Evolutionary conservation across 768 basidiomycete genomes (phyloP), one percentile per base, ranked within the genome.

Genomic region (Hericium alpestre): DNA sequence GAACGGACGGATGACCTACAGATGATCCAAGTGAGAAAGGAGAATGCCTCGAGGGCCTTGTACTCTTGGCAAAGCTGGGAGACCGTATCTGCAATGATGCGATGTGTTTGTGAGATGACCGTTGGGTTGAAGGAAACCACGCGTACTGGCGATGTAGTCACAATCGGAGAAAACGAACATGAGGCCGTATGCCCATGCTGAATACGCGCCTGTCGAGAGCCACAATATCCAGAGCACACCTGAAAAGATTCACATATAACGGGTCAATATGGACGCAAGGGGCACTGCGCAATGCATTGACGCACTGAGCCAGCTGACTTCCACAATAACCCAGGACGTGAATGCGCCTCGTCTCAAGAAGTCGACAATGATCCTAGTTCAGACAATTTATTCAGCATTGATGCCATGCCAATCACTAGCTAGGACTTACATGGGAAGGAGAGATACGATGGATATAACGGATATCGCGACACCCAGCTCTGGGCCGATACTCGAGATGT

Each of bases 251-350:
- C 41, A n/a, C 8, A 20, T 0, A 46, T 46, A 11, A 46, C 20
- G 10, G 2, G 1, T 51, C 43, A n/a, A 15, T n/a, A 51, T 51
- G 12, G 4, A 23, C 20, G 9, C 1, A 13, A 22, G 25, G 15
- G 20, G 5, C 6, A 32, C 4, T 13, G 49, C 15, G 25, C 22
- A 25, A 8, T 12, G 49, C 0, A 13, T 37, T 51, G 20, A 53
- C 73, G 62, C 58, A 76, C 73, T 62, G 54, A 74, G 58, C 71
- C 70, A 74, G 13, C 16, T 48, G 15, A 76, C 32, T 58, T 77
- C 76, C 7, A 72, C 64, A 22, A 66, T 57, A 15, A 75, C 65
- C 67, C 68, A 70, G 27, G 76, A 77, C 5, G 72, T 69, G 48
- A 73, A 61, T 0, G 72, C 70, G n/a, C 71, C 74, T 18, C 62